Conservation (phyloP, 2,329 filamentous ascomycete species). For the Alternaria panax region DNA sequence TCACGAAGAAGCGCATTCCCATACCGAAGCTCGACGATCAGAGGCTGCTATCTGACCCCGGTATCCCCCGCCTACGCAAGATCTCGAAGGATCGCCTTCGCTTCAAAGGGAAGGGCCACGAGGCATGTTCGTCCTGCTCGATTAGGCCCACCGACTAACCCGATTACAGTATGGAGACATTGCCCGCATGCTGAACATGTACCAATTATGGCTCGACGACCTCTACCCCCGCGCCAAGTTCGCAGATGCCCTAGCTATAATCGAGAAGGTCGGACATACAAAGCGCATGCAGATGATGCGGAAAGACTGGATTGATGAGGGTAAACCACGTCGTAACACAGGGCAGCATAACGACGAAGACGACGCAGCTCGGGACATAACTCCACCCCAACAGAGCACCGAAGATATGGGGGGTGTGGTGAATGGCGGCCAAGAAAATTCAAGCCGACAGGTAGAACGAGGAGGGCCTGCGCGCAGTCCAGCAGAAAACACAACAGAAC, state of each 20-base stretch:
- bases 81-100: constrained; percentile 74
- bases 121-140: constrained; percentile 61
- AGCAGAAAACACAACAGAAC: constrained; percentile 21
- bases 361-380: constrained; percentile 1
- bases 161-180: constrained; percentile 78
- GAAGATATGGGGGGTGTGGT: constrained; percentile 24
- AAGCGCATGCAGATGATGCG: constrained; percentile 77
- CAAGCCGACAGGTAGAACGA: background rate
- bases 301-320: constrained; percentile 83
- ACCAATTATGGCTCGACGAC: constrained; percentile 96
- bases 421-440: background rate
- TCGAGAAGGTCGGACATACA: constrained; percentile 91
- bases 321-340: constrained; percentile 60
- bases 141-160: constrained; percentile 19
- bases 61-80: constrained; percentile 81
- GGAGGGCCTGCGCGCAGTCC: constrained; percentile 12
- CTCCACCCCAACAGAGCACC: constrained; percentile 6
- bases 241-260: constrained; percentile 84
- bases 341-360: constrained; percentile 42
- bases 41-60: constrained; percentile 79
- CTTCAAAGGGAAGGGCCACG: constrained; percentile 92
- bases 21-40: constrained; percentile 87
- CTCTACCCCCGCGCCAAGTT: constrained; percentile 95
- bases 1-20: constrained; percentile 78
- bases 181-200: constrained; percentile 81